Evolutionary conservation across 2,329 filamentous ascomycete genomes (phyloP).

Genomic region (Cladosporium colombiae): DNA sequence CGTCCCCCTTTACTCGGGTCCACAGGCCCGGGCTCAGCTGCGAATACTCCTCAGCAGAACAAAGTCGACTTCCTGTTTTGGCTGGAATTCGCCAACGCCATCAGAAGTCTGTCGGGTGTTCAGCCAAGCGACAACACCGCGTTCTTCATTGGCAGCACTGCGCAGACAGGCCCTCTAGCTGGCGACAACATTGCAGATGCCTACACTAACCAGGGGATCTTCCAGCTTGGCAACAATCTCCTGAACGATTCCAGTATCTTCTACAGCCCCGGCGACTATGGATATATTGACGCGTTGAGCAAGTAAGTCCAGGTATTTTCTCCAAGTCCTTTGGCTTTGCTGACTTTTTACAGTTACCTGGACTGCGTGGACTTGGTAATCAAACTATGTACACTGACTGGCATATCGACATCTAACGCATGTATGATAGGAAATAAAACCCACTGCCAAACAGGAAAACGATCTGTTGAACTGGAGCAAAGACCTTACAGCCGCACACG

Average conservation of each 20-base stretch:
- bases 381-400: background rate
- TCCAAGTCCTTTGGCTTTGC: background rate
- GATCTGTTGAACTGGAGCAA: background rate
- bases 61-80: slow-evolving; percentile 4
- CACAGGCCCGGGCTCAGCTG: background rate
- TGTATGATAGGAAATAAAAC: background rate
- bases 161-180: background rate
- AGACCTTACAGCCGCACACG: background rate
- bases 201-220: background rate
- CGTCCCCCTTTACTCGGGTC: background rate
- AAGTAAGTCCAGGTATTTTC: background rate
- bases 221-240: background rate
- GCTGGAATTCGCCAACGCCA: background rate
- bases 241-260: slow-evolving; percentile 1
- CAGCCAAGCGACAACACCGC: background rate
- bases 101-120: background rate
- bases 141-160: background rate
- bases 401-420: background rate
- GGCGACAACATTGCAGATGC: slow-evolving; percentile 1
- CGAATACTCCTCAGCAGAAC: background rate
- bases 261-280: background rate
- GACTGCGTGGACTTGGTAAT: slow-evolving; percentile 6
- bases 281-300: background rate
- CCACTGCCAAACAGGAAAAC: background rate
- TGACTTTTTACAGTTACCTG: background rate